Base-by-base conservation (phyloP, 2,329 filamentous ascomycete species). In the Daldinia eschscholtzii region DNA sequence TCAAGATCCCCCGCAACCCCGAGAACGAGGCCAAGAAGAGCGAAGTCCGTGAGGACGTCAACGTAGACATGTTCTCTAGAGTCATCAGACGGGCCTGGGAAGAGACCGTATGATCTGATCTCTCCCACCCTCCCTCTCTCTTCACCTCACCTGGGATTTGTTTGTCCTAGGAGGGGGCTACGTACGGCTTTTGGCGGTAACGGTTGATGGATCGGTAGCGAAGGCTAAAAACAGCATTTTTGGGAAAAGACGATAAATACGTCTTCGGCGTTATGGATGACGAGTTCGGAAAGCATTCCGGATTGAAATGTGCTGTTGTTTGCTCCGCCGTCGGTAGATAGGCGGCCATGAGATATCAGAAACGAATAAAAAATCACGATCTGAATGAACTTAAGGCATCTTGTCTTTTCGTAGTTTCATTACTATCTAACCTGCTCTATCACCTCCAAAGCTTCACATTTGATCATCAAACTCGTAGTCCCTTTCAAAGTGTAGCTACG, bases 21-120 rank as follows among this genome's bases (percentile, higher is more conserved):
- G 96, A 99, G 83, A 98, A 98, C 81, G 95, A 98, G 88, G 96
- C 94, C 50, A 93, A 97, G 86, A 96, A 96, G 81, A 92, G 94
- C 44, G 92, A 98, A 81, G 97, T 98, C 77, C 89, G 94, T 76
- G 96, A 99, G 86, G 94, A 96, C 73, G 96, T 99, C 78, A 93
- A 92, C 82, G 91, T 97, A 67, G 93, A 96, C 74, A 93, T 93
- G 84, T 94, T 94, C 81, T 85, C 89, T 59, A 87, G 93, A 74
- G 90, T 97, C 70, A 89, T 97, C 71, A 88, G 92, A 81, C 88
- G 94, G 77, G 92, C 93, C 57, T 97, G 94, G 86, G 94, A 97
- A 84, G 92, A 95, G 81, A 88, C 89, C 68, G 90, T 88, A 73
- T 92, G 80, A 65, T 57, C 3, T 7, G 4, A 0, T 35, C 5